Conservation (phyloP, 164 flowering plant species). For the Magnolia officinalis region DNA sequence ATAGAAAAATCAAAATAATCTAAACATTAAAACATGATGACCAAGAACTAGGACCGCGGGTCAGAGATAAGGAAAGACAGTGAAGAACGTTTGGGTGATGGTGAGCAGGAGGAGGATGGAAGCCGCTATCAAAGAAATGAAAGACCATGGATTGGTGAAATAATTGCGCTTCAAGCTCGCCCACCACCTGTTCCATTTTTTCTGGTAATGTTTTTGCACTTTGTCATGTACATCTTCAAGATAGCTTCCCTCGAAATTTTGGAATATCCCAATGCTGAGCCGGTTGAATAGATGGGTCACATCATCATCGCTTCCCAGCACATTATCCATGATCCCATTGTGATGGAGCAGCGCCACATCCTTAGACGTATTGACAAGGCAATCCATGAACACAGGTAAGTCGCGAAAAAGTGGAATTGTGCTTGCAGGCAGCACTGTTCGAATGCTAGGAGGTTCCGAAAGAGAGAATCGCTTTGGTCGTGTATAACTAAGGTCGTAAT, state of each 20-base stretch:
- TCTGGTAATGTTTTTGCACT: neutral
- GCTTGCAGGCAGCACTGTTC: slow-evolving; percentile 17
- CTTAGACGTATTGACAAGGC: neutral
- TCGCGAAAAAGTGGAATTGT: neutral
- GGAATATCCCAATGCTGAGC: neutral
- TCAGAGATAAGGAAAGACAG: too few relatives aligned
- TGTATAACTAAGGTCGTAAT: too few relatives aligned
- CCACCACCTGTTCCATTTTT: too few relatives aligned
- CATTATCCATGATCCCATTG: slow-evolving; percentile 17
- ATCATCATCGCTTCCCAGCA: slow-evolving; percentile 21
- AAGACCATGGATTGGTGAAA: slow-evolving; percentile 58
- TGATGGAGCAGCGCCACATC: slow-evolving; percentile 24
- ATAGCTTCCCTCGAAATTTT: too few relatives aligned
- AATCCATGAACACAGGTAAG: slow-evolving; percentile 4
- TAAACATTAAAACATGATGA: too few relatives aligned
- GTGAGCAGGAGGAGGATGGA: slow-evolving; percentile 42
- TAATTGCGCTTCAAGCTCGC: slow-evolving; percentile 39
- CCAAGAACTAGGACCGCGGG: too few relatives aligned
- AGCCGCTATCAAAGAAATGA: slow-evolving; percentile 41
- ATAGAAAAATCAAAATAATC: too few relatives aligned
- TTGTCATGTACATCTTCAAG: neutral
- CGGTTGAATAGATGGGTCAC: slow-evolving; percentile 20
- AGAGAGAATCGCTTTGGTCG: slow-evolving; percentile 11
- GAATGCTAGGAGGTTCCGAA: slow-evolving; percentile 24
- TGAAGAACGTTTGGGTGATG: slow-evolving; percentile 35